A percentile compares a stretch with the other conserved stretches of the same genome.
Evolutionary conservation across 441 rosid genomes (phyloP).

Genomic region (Bruguiera hainesii): DNA sequence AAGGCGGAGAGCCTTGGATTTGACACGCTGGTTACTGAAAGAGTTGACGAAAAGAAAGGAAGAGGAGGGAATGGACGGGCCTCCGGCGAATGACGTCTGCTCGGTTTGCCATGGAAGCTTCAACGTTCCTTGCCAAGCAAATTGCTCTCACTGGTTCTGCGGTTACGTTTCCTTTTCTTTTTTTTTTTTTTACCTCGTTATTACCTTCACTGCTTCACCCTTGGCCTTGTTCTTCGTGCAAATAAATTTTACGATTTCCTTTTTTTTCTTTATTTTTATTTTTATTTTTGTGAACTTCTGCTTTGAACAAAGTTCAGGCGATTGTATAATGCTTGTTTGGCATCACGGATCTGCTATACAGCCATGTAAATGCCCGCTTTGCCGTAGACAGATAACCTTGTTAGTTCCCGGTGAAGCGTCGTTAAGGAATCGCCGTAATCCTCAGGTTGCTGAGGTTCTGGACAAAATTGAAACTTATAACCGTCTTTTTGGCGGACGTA

Average conservation of each 20-base stretch:
- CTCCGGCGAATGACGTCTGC: constrained; percentile 63
- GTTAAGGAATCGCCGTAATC: constrained; percentile 37
- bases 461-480: constrained; percentile 59
- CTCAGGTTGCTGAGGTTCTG: constrained; percentile 45
- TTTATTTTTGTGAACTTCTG: neutral
- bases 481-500: constrained; percentile 59
- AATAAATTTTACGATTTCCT: neutral
- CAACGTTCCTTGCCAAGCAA: constrained; percentile 78
- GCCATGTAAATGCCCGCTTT: constrained; percentile 81
- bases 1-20: too few relatives aligned
- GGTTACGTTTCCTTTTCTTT: constrained; percentile 35
- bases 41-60: neutral
- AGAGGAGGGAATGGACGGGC: constrained; percentile 49
- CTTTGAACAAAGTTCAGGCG: constrained; percentile 31
- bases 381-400: constrained; percentile 77
- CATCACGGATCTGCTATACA: constrained; percentile 66
- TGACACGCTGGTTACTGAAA: too few relatives aligned
- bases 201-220: too few relatives aligned
- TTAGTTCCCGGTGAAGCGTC: constrained; percentile 67
- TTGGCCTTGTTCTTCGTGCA: neutral
- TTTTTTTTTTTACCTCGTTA: neutral
- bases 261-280: neutral
- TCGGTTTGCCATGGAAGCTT: constrained; percentile 72
- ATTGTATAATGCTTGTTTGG: constrained; percentile 88
- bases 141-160: constrained; percentile 98